Evolutionary conservation across 805 yeast species (phyloP), one percentile per base, ranked within the genome.

Genomic region (Wickerhamiella alocasiicola): DNA sequence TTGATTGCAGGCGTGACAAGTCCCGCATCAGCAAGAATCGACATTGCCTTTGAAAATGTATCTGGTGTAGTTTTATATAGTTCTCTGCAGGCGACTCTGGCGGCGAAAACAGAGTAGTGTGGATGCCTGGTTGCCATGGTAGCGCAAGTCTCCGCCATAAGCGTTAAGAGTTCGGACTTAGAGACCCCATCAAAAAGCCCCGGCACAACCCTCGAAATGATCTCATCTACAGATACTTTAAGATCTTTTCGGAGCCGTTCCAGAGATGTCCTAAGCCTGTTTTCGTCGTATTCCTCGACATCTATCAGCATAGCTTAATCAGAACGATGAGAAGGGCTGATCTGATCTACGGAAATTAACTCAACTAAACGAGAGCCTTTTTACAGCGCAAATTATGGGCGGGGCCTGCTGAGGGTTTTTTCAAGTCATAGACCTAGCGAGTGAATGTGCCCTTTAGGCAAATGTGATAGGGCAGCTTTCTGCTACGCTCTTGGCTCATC

Each of bases 141-240:
- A 21, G 95, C 96, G 43, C 95, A 93, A 21, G 94, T 82, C 61
- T 88, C 97, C 26, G 96, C 94, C 35, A 95, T 81, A 43, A 54
- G 44, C 2, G 31, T 30, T 12, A 44, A 43, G 18, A 46, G 36
- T 45, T 59, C 55, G 27, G 72, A 79, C 36, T 76, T 60, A 54
- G 84, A 83, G 42, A 85, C 95, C 55, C 95, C 95, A 54, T 81
- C 88, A 56, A 83, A 85, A 37, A 87, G 93, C 57, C 96, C 97
- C 6, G 85, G 72, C 46, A 80, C 81, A 49, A 83, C 85, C 57
- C 85, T 71, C 59, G 82, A 93, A 7, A 95, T 81, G 55, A 84
- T 79, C 47, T 82, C 78, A 36, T 78, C 88, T 23, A 94, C 82
- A 55, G 84, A 94, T 44, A 84, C 81, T 59, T 81, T 93, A 16